These are phyloP conservation scores for Solanum clarkiae DNA, from an alignment of 257 asterid species.

Conservation along the genomic window DNA sequence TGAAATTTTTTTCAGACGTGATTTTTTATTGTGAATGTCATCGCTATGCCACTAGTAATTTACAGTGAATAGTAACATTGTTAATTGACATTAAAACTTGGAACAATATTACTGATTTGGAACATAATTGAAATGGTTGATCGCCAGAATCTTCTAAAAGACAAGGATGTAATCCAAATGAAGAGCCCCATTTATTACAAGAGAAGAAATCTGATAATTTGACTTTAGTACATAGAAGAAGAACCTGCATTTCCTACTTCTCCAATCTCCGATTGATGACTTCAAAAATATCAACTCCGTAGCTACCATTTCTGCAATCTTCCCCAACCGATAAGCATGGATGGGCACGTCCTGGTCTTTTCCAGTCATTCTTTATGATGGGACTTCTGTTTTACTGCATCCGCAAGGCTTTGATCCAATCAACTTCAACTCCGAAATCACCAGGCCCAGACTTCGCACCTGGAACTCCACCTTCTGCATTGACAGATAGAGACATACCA, in stretches of 20 bases:
- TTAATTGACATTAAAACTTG: not conserved
- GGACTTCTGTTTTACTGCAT: constrained; percentile 6
- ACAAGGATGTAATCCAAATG: not conserved
- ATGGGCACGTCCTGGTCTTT: not conserved
- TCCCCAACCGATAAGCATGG: not conserved
- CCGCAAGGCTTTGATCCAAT: constrained; percentile 90
- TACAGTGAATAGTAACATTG: not conserved
- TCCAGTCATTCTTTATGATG: not conserved
- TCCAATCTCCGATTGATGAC: not conserved
- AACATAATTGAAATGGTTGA: not conserved
- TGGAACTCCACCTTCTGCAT: constrained; percentile 75
- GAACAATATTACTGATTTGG: not conserved
- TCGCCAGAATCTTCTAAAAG: not conserved
- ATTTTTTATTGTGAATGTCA: not conserved
- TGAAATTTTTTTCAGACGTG: not conserved
- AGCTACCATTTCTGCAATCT: not conserved
- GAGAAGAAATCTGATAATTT: not conserved
- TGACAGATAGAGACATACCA: constrained; percentile 74
- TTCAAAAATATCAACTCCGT: not conserved
- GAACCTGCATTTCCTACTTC: not conserved
- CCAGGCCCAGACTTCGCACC: constrained; percentile 75
- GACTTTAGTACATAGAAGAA: not conserved
- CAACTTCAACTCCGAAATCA: constrained; percentile 63
- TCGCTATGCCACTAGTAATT: not conserved
- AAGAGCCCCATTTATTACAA: not conserved